Percentiles rank a stretch among this genome's conserved stretches.
Evolutionary conservation across 768 basidiomycete genomes (phyloP).

Genomic region (Calocera cornea): DNA sequence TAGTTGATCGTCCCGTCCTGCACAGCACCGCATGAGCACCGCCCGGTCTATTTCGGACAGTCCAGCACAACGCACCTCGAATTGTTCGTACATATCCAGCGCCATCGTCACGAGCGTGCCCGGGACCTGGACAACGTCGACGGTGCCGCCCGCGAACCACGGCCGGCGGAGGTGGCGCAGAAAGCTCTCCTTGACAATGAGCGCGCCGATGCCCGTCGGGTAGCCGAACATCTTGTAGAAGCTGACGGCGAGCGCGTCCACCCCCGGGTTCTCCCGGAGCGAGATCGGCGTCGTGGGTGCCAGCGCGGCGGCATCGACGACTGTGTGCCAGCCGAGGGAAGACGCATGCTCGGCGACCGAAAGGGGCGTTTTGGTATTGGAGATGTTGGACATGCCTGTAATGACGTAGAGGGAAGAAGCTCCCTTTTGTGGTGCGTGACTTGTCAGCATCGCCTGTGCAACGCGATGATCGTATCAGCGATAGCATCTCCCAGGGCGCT

Average conservation of each 20-base stretch:
- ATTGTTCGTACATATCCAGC: conserved; percentile 49
- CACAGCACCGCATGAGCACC: conserved; percentile 4
- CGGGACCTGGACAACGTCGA: conserved; percentile 72
- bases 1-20: conserved; percentile 83
- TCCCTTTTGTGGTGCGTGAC: conserved; percentile 32
- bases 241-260: conserved; percentile 71
- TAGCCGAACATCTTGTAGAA: conserved; percentile 90
- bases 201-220: conserved; percentile 70
- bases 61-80: conserved; percentile 51
- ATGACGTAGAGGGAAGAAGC: conserved; percentile 54
- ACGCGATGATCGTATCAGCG: background rate
- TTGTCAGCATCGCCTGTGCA: conserved; percentile 30
- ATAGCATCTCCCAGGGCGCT: background rate
- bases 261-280: conserved; percentile 41
- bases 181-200: conserved; percentile 60
- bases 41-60: background rate
- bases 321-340: conserved; percentile 53
- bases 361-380: conserved; percentile 55
- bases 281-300: conserved; percentile 60
- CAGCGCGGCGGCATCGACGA: conserved; percentile 74
- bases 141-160: conserved; percentile 77
- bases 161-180: conserved; percentile 48
- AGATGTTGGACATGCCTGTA: conserved; percentile 71
- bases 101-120: conserved; percentile 53
- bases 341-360: conserved; percentile 51